A percentile compares a stretch with the other conserved stretches of the same genome.
Evolutionary conservation across 2,329 filamentous ascomycete genomes (phyloP).

Genomic region (Tolypocladium tropicale): DNA sequence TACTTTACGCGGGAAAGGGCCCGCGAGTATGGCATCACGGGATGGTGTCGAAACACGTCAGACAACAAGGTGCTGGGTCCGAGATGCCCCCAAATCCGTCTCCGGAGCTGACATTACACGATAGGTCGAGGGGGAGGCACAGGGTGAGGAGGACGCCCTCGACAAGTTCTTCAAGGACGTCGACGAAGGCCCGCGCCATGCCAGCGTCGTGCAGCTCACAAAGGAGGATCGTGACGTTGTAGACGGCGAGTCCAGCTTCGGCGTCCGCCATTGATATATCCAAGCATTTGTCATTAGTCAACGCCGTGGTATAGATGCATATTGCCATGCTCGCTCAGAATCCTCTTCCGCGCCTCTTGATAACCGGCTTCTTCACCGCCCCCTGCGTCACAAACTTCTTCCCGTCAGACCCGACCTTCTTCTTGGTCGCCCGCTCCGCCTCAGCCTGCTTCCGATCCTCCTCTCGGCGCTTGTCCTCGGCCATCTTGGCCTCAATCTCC

Average conservation of each 20-base stretch:
- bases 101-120: constrained; percentile 3
- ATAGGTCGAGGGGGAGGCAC: constrained; percentile 83
- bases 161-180: constrained; percentile 64
- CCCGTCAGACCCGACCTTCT: constrained; percentile 21
- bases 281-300: neutral
- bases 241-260: constrained; percentile 59
- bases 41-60: constrained; percentile 51
- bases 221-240: constrained; percentile 54
- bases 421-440: constrained; percentile 30
- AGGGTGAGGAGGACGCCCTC: constrained; percentile 58
- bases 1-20: constrained; percentile 47
- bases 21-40: constrained; percentile 38
- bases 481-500: constrained; percentile 91
- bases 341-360: constrained; percentile 45
- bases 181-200: constrained; percentile 60
- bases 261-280: constrained; percentile 31
- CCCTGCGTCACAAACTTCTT: constrained; percentile 54
- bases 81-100: too few relatives aligned
- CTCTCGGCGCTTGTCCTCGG: constrained; percentile 64
- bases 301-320: neutral
- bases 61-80: constrained; percentile 37
- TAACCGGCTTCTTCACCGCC: constrained; percentile 50
- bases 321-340: constrained; percentile 23
- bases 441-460: constrained; percentile 44
- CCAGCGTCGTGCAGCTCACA: constrained; percentile 66